A percentile compares a stretch with the other conserved stretches of the same genome.
These are phyloP conservation scores for Cetraspora pellucida DNA, from an alignment of 192 early-diverging fungal species.

Conservation along the genomic window DNA sequence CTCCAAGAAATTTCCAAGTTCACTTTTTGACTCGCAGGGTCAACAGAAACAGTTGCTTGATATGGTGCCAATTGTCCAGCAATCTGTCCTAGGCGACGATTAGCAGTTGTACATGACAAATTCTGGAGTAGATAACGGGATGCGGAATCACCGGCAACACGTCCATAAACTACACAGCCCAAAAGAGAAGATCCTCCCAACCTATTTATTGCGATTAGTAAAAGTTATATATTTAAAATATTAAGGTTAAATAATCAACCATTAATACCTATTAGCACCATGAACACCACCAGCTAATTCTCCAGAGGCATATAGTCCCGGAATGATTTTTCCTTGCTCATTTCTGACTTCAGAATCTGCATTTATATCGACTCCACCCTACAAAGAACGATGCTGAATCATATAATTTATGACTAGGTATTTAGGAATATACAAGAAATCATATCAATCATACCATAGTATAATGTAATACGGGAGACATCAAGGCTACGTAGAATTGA, in stretches of 20 bases:
- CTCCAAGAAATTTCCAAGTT: constrained; percentile 55
- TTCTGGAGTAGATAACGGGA: constrained; percentile 61
- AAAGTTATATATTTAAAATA: no score
- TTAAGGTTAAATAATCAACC: no score
- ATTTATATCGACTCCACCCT: constrained; percentile 86
- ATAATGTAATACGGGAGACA: constrained; percentile 84
- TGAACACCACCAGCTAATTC: no score
- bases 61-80: constrained; percentile 68
- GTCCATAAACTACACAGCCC: constrained; percentile 94
- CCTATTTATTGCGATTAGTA: constrained; percentile 50
- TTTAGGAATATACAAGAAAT: not conserved
- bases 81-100: constrained; percentile 67
- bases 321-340: constrained; percentile 58
- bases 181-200: constrained; percentile 92
- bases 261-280: constrained; percentile 49
- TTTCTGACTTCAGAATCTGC: constrained; percentile 65
- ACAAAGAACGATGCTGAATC: constrained; percentile 35
- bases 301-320: constrained; percentile 56
- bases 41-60: constrained; percentile 54
- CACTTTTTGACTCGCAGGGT: constrained; percentile 51
- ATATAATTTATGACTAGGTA: constrained; percentile 34
- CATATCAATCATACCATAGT: constrained; percentile 64
- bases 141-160: constrained; percentile 83
- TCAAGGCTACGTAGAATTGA: constrained; percentile 67
- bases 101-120: constrained; percentile 50